Evolutionary conservation across 495 filamentous ascomycete species (phyloP).

Genomic region (Hyaloscypha variabilis): DNA sequence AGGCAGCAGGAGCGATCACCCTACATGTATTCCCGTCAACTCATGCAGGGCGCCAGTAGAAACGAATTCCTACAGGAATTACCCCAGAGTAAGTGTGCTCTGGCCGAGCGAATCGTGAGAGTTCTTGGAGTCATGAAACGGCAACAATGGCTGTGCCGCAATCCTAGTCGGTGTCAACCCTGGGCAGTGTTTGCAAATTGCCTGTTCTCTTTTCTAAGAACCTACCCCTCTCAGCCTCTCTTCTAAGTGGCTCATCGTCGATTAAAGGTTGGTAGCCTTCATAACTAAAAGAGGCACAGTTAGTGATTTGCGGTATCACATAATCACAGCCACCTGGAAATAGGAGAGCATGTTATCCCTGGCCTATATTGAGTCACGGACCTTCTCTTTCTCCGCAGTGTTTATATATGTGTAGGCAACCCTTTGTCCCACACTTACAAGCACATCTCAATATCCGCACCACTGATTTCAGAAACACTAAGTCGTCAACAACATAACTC

Average conservation of each 20-base stretch:
- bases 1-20: neutral
- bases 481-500: neutral
- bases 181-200: neutral
- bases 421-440: neutral
- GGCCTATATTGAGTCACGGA: slow-evolving; percentile 5
- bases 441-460: slow-evolving; percentile 2
- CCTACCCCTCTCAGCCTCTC: too few relatives aligned
- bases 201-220: neutral
- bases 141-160: slow-evolving; percentile 18
- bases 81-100: neutral
- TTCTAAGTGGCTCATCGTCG: neutral
- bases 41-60: neutral
- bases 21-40: neutral
- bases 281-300: neutral
- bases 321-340: slow-evolving; percentile 2
- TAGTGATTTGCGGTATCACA: neutral
- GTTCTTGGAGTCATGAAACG: neutral
- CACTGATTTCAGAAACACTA: neutral
- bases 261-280: neutral
- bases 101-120: neutral
- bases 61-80: neutral
- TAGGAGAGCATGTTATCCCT: neutral
- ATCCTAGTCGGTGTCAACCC: slow-evolving; percentile 10
- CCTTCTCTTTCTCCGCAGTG: neutral
- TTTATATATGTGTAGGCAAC: slow-evolving; percentile 3